phyloP scores from a whole-genome alignment of 225 moss, liverwort and hornwort genomes.

The Antitrichia curtipendula region DNA sequence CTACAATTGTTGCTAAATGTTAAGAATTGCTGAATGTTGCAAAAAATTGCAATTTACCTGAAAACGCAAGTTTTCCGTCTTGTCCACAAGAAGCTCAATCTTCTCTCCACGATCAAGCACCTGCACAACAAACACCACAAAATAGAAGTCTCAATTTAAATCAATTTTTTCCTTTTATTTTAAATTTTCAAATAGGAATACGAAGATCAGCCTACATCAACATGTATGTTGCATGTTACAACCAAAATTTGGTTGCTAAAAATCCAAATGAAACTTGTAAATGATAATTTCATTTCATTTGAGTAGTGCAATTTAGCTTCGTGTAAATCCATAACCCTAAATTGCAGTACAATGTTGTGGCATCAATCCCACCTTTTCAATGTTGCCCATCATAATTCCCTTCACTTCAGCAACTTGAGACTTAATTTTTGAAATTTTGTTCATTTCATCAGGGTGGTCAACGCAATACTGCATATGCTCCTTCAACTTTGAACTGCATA shows the following conservation, averaged over 20 bases:
- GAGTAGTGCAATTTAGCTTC: background rate
- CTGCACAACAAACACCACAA: constrained; percentile 1
- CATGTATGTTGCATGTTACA: background rate
- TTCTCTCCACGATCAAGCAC: constrained; percentile 99
- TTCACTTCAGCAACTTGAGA: constrained; percentile 58
- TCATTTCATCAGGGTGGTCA: constrained; percentile 55
- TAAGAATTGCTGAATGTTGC: background rate
- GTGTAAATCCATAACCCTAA: background rate
- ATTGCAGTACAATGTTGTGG: background rate
- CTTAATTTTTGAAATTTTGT: constrained; percentile 48
- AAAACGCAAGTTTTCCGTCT: constrained; percentile 85
- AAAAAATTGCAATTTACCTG: constrained; percentile 15
- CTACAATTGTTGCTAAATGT: rapidly evolving
- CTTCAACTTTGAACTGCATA: constrained; percentile 30
- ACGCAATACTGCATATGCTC: constrained; percentile 55
- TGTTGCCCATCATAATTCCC: constrained; percentile 58
- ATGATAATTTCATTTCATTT: background rate
- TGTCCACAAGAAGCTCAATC: constrained; percentile 94
- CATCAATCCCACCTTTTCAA: constrained; percentile 28
- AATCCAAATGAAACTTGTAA: background rate
- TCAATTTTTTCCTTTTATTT: too few species aligned
- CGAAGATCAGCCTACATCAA: rapidly evolving
- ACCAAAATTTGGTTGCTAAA: background rate
- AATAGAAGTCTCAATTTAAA: background rate
- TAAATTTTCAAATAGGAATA: background rate